These are phyloP conservation scores for Pinus taeda DNA, from an alignment of 75 land plant genomes.

Conservation along the genomic window DNA sequence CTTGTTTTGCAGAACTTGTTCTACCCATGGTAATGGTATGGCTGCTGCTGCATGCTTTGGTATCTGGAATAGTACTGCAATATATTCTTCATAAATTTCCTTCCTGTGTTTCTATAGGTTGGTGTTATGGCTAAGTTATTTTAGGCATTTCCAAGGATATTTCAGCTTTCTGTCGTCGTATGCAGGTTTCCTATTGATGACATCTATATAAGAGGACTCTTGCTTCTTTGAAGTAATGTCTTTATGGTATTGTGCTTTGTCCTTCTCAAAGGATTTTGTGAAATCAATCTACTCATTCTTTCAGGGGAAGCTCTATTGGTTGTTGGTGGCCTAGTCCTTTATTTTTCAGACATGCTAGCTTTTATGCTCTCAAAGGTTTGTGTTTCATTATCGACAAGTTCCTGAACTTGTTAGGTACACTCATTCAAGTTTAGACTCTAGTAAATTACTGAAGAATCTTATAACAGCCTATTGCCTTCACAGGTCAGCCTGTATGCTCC, in stretches of 20 bases:
- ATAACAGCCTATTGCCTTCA: slow-evolving; percentile 11
- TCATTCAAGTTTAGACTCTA: slow-evolving; percentile 1
- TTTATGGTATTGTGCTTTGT: background rate
- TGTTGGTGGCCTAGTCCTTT: slow-evolving; percentile 69
- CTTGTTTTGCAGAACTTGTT: slow-evolving; percentile 21
- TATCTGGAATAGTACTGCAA: slow-evolving; percentile 36
- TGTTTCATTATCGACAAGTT: slow-evolving; percentile 1
- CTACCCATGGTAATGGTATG: slow-evolving; percentile 25
- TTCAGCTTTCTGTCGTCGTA: background rate
- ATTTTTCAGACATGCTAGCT: slow-evolving; percentile 56
- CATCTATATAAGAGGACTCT: background rate
- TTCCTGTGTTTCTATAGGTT: slow-evolving; percentile 70
- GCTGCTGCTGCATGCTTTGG: slow-evolving; percentile 43
- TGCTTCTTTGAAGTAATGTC: background rate
- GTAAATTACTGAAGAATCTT: slow-evolving; percentile 14
- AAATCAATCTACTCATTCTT: background rate
- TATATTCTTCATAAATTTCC: slow-evolving; percentile 61
- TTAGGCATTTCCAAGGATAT: background rate
- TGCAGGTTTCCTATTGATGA: background rate
- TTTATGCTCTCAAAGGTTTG: slow-evolving; percentile 50
- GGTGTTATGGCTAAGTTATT: slow-evolving; percentile 1
- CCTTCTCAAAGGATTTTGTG: background rate
- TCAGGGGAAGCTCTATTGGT: slow-evolving; percentile 77
- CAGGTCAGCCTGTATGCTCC: slow-evolving; percentile 6
- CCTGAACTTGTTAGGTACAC: background rate